Conservation (phyloP, 2,329 filamentous ascomycete species). For the Westerdykella aurantiaca region DNA sequence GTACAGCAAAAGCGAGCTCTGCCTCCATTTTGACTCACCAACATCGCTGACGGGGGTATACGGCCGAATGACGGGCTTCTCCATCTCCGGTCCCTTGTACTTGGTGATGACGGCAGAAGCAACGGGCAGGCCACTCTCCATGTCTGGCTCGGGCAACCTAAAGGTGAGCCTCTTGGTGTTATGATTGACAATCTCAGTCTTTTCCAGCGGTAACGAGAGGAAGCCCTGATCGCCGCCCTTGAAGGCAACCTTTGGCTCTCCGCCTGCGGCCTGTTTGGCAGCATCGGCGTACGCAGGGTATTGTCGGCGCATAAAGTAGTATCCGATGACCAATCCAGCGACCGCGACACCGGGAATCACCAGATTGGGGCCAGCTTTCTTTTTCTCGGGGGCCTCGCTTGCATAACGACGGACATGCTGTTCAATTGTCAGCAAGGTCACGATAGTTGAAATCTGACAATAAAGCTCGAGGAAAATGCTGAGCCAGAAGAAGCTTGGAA, state of each 20-base stretch:
- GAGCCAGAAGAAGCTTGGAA: slow-evolving; percentile 12
- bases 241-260: slow-evolving; percentile 50
- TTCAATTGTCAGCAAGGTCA: slow-evolving; percentile 13
- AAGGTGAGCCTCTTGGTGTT: slow-evolving; percentile 95
- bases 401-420: slow-evolving; percentile 69
- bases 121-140: slow-evolving; percentile 74
- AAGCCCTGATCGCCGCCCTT: slow-evolving; percentile 87
- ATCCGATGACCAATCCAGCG: slow-evolving; percentile 52
- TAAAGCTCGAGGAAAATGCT: slow-evolving; percentile 8
- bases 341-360: slow-evolving; percentile 58
- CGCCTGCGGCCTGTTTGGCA: slow-evolving; percentile 33
- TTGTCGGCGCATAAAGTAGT: slow-evolving; percentile 42
- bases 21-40: slow-evolving; percentile 43
- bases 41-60: slow-evolving; percentile 93
- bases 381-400: slow-evolving; percentile 54
- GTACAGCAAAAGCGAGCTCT: not conserved
- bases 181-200: slow-evolving; percentile 76
- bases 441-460: not conserved
- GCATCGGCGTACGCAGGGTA: slow-evolving; percentile 33
- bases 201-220: slow-evolving; percentile 71
- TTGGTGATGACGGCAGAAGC: slow-evolving; percentile 86
- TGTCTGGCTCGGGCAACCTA: slow-evolving; percentile 74
- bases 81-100: slow-evolving; percentile 73
- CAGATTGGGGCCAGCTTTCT: slow-evolving; percentile 42
- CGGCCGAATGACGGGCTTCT: slow-evolving; percentile 83